Evolutionary conservation across 306 rosid genomes (phyloP).

Genomic region (Cercis canadensis): DNA sequence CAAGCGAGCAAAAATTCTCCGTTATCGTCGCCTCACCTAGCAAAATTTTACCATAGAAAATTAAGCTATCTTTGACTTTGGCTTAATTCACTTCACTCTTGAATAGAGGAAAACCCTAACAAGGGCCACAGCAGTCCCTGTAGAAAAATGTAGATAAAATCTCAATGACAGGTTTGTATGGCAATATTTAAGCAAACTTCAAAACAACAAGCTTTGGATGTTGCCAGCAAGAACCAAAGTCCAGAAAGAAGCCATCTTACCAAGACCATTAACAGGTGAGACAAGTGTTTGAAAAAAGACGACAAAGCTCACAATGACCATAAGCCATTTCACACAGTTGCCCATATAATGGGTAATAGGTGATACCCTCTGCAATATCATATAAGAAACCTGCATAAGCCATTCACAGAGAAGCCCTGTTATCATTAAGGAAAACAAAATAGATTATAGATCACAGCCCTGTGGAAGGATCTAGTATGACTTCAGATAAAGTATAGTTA

Average conservation of each 20-base stretch:
- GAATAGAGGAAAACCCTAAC: conserved; percentile 94
- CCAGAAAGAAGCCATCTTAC: conserved; percentile 52
- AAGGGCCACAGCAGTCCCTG: conserved; percentile 94
- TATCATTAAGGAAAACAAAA: conserved; percentile 1
- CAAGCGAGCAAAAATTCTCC: no score
- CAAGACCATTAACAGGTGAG: conserved; percentile 74
- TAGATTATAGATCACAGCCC: background rate
- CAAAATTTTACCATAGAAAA: conserved; percentile 44
- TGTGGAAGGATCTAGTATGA: conserved; percentile 5
- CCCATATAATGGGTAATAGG: conserved; percentile 96
- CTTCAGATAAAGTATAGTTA: background rate
- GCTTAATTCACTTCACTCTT: conserved; percentile 78
- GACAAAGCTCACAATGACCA: conserved; percentile 93
- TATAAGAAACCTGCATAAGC: conserved; percentile 81
- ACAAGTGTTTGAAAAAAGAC: conserved; percentile 91
- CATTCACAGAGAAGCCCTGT: conserved; percentile 36
- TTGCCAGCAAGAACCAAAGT: conserved; percentile 16
- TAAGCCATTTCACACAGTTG: conserved; percentile 92
- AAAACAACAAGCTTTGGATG: conserved; percentile 5
- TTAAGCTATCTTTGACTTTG: conserved; percentile 80
- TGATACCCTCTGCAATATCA: conserved; percentile 94
- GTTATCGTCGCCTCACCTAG: no score
- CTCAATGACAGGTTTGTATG: conserved; percentile 17
- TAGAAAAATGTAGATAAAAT: conserved; percentile 26
- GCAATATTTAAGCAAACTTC: conserved; percentile 7